Base-by-base conservation (phyloP, 495 filamentous ascomycete genomes). In the Trichodelitschia bisporula region DNA sequence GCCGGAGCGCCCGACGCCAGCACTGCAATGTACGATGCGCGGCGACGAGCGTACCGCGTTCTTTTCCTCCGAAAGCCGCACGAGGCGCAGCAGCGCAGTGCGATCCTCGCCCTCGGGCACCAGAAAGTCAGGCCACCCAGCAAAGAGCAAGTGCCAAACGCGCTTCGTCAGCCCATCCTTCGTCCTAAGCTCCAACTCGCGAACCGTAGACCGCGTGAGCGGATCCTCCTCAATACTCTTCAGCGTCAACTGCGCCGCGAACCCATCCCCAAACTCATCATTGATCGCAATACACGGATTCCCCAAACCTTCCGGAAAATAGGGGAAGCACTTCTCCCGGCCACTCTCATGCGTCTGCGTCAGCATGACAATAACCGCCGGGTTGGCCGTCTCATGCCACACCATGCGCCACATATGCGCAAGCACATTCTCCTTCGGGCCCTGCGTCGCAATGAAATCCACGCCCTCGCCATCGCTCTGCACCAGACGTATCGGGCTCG, bases 371-470 rank as follows among this genome's bases (percentile, higher is more conserved):
- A 99, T 73, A 15, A 99, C 79, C 2, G 67, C 77, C 0, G 77
- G 71, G 20, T 21, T 18, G 15, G 60, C 50, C 15, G 69, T 70
- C 51, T 93, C 79, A 34, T 90, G 71, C 51, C 78, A 78, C 17
- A 92, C 57, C 86, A 99, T 99, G 38, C 86, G 77, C 80, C 84
- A 99, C 26, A 89, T 74, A 43, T 91, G 77, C 38, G 69, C 61
- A 21, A 69, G 56, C 3, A 62, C 65, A 4, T 61, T 57, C 37
- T 59, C 47, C 48, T 83, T 93, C 1, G 86, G 86, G 5, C 83
- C 84, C 62, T 92, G 71, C 28, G 57, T 82, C 32, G 60, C 70
- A 41, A 78, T 77, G 43, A 70, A 78, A 26, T 50, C 61, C n/a
- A n/a, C n/a, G n/a, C n/a, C n/a, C n/a, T n/a, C n/a, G 11, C 64